phyloP scores from a whole-genome alignment of 345 rosid genomes.

The Viola odorata region DNA sequence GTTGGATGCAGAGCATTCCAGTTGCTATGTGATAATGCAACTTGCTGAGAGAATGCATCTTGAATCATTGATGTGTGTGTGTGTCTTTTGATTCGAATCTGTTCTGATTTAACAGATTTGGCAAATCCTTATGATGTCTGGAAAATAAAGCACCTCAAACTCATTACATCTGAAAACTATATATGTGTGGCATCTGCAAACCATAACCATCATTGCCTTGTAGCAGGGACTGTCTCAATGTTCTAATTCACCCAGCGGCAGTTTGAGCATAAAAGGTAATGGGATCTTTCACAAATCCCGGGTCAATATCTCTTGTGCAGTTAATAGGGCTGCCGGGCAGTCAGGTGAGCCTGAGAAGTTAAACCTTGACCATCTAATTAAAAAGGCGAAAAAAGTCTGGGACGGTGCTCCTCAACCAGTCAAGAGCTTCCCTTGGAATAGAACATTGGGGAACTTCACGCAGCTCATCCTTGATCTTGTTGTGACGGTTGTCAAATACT shows the following conservation, averaged over 20 bases:
- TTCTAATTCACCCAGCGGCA: conserved; percentile 14
- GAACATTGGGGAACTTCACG: conserved; percentile 56
- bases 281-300: conserved; percentile 21
- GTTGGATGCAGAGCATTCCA: not conserved
- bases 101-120: too few species aligned
- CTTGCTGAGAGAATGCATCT: too few species aligned
- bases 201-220: too few species aligned
- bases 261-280: conserved; percentile 20
- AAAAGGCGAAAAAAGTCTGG: conserved; percentile 54
- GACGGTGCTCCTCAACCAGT: conserved; percentile 61
- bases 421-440: conserved; percentile 80
- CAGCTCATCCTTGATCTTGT: conserved; percentile 69
- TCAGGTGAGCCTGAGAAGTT: conserved; percentile 53
- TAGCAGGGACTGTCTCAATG: conserved; percentile 24
- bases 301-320: conserved; percentile 38
- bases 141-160: not conserved
- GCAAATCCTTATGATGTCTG: too few species aligned
- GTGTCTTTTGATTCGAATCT: too few species aligned
- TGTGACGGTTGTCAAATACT: conserved; percentile 55
- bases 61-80: too few species aligned
- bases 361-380: conserved; percentile 36
- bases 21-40: not conserved
- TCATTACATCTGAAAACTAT: not conserved
- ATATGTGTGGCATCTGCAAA: not conserved
- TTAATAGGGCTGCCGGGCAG: conserved; percentile 56